Percentiles rank a stretch among this genome's conserved stretches.
These are phyloP conservation scores for Cordyceps fumosorosea DNA, from an alignment of 2,329 filamentous ascomycete species.

Conservation along the genomic window DNA sequence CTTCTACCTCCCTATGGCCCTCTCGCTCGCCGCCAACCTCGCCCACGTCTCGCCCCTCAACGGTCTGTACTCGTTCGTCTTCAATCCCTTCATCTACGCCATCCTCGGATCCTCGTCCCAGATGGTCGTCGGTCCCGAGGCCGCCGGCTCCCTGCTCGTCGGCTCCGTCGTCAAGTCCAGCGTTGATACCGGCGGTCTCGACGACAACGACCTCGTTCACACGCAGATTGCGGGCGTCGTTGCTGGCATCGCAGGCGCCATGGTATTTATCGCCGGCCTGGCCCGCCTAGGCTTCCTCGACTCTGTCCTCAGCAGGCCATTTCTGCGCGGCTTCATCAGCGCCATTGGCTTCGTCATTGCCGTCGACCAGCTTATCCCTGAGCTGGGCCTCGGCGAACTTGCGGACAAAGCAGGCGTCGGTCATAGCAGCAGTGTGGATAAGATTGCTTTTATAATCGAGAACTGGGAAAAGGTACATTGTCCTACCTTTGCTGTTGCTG, in stretches of 20 bases:
- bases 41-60: slow-evolving; percentile 90
- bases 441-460: slow-evolving; percentile 69
- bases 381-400: slow-evolving; percentile 66
- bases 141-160: slow-evolving; percentile 83
- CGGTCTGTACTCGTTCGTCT: slow-evolving; percentile 87
- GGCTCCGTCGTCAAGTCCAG: slow-evolving; percentile 78
- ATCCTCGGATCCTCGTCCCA: slow-evolving; percentile 85
- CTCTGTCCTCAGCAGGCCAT: slow-evolving; percentile 86
- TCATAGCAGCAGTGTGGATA: slow-evolving; percentile 82
- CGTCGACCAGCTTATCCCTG: slow-evolving; percentile 88
- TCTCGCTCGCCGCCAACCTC: slow-evolving; percentile 88
- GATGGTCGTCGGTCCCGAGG: slow-evolving; percentile 92
- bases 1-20: slow-evolving; percentile 95
- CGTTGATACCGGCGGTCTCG: slow-evolving; percentile 61
- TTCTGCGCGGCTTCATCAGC: slow-evolving; percentile 91
- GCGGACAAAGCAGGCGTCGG: slow-evolving; percentile 60
- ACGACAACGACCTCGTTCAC: slow-evolving; percentile 60
- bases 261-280: slow-evolving; percentile 81
- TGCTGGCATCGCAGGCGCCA: slow-evolving; percentile 78
- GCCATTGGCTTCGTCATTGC: slow-evolving; percentile 95
- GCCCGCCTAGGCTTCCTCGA: slow-evolving; percentile 87
- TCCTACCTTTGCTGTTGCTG: slow-evolving; percentile 70
- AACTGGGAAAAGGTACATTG: slow-evolving; percentile 62
- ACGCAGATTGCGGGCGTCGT: slow-evolving; percentile 83
- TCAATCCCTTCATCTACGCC: slow-evolving; percentile 87